A percentile compares a stretch with the other conserved stretches of the same genome.
phyloP scores from a whole-genome alignment of 2,329 filamentous ascomycete genomes.

The Elsinoe ampelina region DNA sequence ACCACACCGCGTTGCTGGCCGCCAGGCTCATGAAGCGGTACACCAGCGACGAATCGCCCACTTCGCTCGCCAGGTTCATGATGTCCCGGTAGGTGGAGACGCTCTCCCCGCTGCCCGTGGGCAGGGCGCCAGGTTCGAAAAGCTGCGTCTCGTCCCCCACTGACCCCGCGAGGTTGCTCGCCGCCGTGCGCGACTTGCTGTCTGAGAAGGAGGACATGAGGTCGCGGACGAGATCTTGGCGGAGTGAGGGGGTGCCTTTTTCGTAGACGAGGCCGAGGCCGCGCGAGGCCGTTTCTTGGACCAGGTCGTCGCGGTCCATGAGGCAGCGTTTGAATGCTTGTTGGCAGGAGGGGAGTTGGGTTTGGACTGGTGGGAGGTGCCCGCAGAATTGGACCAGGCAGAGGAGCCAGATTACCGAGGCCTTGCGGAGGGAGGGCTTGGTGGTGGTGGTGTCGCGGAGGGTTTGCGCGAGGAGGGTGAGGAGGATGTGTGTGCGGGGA shows the following conservation, averaged over 20 bases:
- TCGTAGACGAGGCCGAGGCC: constrained; percentile 91
- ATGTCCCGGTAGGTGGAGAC: constrained; percentile 98
- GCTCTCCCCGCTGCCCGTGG: constrained; percentile 72
- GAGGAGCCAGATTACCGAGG: constrained; percentile 90
- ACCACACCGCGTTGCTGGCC: constrained; percentile 93
- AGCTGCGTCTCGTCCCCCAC: constrained; percentile 86
- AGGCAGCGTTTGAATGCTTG: constrained; percentile 80
- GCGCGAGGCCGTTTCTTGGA: constrained; percentile 89
- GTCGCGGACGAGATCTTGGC: constrained; percentile 75
- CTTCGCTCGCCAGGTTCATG: constrained; percentile 87
- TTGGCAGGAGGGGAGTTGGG: constrained; percentile 68
- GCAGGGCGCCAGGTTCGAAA: constrained; percentile 82
- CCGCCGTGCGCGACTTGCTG: constrained; percentile 58
- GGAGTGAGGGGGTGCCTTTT: constrained; percentile 71
- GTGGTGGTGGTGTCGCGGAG: constrained; percentile 69
- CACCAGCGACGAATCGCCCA: constrained; percentile 89
- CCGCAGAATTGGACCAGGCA: constrained; percentile 86
- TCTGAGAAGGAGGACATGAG: constrained; percentile 78
- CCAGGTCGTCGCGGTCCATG: constrained; percentile 80
- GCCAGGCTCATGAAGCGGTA: constrained; percentile 98
- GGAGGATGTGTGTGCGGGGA: constrained; percentile 34
- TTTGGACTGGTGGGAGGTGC: constrained; percentile 63
- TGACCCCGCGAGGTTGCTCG: constrained; percentile 46
- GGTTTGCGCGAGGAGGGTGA: constrained; percentile 58
- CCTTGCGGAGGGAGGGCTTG: constrained; percentile 82